phyloP scores from a whole-genome alignment of 805 yeast species.

The Sungouiella blattae region DNA sequence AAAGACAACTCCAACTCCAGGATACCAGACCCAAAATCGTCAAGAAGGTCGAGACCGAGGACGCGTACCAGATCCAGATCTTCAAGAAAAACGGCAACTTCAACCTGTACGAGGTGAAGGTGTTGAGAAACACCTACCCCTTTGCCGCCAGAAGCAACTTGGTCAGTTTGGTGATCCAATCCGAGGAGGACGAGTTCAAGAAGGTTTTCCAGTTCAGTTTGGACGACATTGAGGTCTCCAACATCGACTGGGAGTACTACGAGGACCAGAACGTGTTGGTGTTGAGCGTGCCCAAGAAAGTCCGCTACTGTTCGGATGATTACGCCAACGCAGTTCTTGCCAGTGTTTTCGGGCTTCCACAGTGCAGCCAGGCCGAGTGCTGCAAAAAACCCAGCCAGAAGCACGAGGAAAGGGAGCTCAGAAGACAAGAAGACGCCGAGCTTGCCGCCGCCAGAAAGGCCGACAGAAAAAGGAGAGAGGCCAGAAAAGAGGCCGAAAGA shows the following conservation, averaged over 20 bases:
- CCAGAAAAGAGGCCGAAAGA: conserved; percentile 4
- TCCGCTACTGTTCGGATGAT: conserved; percentile 13
- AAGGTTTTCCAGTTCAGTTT: conserved; percentile 29
- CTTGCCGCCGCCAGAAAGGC: conserved; percentile 3
- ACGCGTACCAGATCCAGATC: conserved; percentile 33
- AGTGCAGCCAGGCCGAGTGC: not conserved
- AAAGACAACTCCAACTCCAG: conserved; percentile 6
- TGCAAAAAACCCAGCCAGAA: too few relatives aligned
- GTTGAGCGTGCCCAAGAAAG: conserved; percentile 33
- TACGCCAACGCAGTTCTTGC: conserved; percentile 13
- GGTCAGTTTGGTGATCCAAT: conserved; percentile 16
- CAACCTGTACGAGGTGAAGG: conserved; percentile 29
- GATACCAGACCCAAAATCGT: conserved; percentile 24
- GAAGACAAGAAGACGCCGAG: conserved; percentile 2
- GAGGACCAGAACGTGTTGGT: conserved; percentile 29
- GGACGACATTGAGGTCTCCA: conserved; percentile 26
- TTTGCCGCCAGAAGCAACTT: conserved; percentile 5
- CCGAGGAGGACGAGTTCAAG: conserved; percentile 27
- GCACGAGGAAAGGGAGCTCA: conserved; percentile 1
- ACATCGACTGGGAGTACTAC: conserved; percentile 35
- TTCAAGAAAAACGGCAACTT: conserved; percentile 33
- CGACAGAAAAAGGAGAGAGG: conserved; percentile 3
- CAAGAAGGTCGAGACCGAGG: conserved; percentile 34
- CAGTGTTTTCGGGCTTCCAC: conserved; percentile 8
- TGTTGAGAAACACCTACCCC: conserved; percentile 8